Percentiles rank a stretch among this genome's conserved stretches.
These are phyloP conservation scores for Xylaria arbuscula DNA, from an alignment of 2,329 filamentous ascomycete genomes.

Conservation along the genomic window DNA sequence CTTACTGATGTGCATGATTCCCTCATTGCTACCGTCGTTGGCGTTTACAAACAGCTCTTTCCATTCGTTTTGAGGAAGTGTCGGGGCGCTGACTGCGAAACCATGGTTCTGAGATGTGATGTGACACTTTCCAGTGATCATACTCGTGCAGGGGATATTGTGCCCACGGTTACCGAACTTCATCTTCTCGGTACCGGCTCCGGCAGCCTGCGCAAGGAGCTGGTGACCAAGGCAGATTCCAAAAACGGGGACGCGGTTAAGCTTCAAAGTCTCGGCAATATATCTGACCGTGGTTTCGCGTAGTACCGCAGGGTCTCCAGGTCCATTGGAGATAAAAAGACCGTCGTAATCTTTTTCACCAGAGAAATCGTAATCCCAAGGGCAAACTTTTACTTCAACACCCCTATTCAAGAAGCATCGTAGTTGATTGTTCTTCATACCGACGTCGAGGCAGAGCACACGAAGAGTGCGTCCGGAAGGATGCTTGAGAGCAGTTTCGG, in stretches of 20 bases:
- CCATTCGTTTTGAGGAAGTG: conserved; percentile 78
- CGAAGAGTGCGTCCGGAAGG: conserved; percentile 88
- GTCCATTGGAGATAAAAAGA: conserved; percentile 97
- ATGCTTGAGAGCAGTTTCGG: conserved; percentile 79
- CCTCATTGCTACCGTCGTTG: conserved; percentile 98
- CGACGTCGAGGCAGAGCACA: conserved; percentile 93
- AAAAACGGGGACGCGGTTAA: conserved; percentile 87
- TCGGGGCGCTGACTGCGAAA: conserved; percentile 86
- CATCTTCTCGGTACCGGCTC: conserved; percentile 91
- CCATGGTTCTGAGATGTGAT: conserved; percentile 99
- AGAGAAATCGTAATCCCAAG: conserved; percentile 95
- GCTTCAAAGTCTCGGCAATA: conserved; percentile 78
- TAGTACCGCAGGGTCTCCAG: conserved; percentile 92
- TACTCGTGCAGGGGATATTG: conserved; percentile 97
- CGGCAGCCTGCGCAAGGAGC: conserved; percentile 86
- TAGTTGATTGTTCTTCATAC: conserved; percentile 98
- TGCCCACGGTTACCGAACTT: conserved; percentile 99
- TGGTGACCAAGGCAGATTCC: conserved; percentile 98
- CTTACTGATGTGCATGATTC: conserved; percentile 85
- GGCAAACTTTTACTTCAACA: conserved; percentile 92
- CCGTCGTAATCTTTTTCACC: conserved; percentile 90
- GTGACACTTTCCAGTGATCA: conserved; percentile 95
- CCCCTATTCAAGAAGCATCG: conserved; percentile 91
- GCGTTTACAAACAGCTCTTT: conserved; percentile 96
- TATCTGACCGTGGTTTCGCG: conserved; percentile 78